Percentiles rank a stretch among this genome's conserved stretches.
phyloP scores from a whole-genome alignment of 2,329 filamentous ascomycete species.

The Ciborinia camelliae region DNA sequence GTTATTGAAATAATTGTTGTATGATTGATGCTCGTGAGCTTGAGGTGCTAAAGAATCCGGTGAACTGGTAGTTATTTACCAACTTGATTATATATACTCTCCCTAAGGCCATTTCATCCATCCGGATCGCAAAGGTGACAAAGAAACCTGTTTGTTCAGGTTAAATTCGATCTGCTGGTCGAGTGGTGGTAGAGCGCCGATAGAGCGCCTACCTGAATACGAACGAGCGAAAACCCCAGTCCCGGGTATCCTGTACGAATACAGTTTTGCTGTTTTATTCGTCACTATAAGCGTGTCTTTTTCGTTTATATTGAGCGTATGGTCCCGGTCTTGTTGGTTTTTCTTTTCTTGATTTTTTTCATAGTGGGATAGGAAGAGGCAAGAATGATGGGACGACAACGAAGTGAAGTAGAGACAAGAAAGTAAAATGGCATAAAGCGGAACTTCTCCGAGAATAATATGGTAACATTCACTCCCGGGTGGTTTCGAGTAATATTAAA shows the following conservation, averaged over 20 bases:
- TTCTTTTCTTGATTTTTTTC: background rate
- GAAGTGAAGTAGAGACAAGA: background rate
- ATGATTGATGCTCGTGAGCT: background rate
- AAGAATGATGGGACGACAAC: background rate
- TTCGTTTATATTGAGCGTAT: background rate
- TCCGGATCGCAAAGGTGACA: background rate
- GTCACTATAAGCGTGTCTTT: background rate
- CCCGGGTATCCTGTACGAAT: too few species aligned
- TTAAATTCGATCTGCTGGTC: too few species aligned
- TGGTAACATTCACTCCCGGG: too few species aligned
- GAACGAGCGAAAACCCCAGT: background rate
- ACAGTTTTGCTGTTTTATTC: background rate
- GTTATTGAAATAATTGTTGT: background rate
- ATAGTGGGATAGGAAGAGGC: background rate
- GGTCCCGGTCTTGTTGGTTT: background rate
- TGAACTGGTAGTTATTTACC: background rate
- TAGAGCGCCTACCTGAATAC: background rate
- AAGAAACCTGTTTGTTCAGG: too few species aligned
- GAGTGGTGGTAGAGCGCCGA: too few species aligned
- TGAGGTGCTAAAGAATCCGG: too few species aligned
- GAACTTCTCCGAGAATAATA: background rate
- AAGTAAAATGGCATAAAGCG: background rate
- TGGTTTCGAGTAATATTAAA: background rate
- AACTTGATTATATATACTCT: background rate
- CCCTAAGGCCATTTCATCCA: background rate